Evolutionary conservation across 2,329 filamentous ascomycete species (phyloP).

Genomic region (Fusarium aywerte): DNA sequence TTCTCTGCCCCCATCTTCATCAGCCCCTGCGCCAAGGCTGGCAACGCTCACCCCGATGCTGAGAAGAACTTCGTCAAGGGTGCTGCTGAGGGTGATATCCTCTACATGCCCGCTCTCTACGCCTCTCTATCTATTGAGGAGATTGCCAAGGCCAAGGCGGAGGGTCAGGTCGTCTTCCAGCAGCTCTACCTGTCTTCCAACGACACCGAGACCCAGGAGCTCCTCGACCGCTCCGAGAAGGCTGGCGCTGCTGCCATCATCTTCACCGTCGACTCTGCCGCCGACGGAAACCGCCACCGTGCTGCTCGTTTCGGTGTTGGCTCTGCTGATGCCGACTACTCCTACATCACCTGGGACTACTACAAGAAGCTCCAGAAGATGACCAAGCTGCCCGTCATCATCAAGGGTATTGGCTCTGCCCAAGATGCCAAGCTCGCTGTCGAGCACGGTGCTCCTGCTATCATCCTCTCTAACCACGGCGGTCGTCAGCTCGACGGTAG

Average conservation of each 20-base stretch:
- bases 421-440: conserved; percentile 52
- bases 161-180: conserved; percentile 54
- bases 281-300: conserved; percentile 54
- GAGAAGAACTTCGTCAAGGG: conserved; percentile 63
- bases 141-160: conserved; percentile 52
- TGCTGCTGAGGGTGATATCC: conserved; percentile 59
- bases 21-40: conserved; percentile 59
- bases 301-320: conserved; percentile 54
- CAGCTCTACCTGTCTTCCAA: conserved; percentile 50
- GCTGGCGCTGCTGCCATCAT: conserved; percentile 53
- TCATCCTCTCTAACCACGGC: conserved; percentile 58
- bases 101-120: conserved; percentile 59
- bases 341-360: conserved; percentile 50
- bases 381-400: conserved; percentile 54
- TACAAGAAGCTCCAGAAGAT: conserved; percentile 51
- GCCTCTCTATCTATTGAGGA: conserved; percentile 51
- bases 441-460: conserved; percentile 48
- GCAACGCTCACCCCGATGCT: conserved; percentile 57
- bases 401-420: conserved; percentile 55
- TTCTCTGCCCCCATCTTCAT: conserved; percentile 67
- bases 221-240: conserved; percentile 48
- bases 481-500: conserved; percentile 56
- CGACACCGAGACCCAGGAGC: conserved; percentile 48
- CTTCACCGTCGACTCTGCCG: conserved; percentile 55
- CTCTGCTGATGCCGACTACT: conserved; percentile 49